Base-by-base conservation (phyloP, 495 filamentous ascomycete species). In the Stereocaulon alpinum region DNA sequence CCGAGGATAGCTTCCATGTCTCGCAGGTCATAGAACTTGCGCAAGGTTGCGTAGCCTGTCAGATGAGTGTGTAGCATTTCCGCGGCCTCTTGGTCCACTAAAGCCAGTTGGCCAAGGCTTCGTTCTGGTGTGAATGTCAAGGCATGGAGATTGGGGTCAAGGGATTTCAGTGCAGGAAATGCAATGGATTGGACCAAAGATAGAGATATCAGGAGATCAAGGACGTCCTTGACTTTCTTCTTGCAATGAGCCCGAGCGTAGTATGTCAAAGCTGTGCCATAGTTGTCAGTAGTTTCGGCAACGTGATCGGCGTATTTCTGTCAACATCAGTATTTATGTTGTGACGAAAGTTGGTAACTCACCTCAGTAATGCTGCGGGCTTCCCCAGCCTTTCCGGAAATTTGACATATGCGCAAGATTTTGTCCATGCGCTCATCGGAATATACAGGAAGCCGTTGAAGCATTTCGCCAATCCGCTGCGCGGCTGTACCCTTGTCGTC, bases 31-130 rank as follows among this genome's bases (percentile, higher is more conserved):
- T 94, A 96, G 72, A 91, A 95, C 62, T 84, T 84, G 17, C 91
- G 82, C 6, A 96, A 75, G 0, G 86, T 91, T 40, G 89, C 91
- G 65, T 95, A 96, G 40, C 91, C 91, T 67, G 86, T 90, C n/a
- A 95, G 80, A 67, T 89, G 84, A 60, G 82, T 85, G 51, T 88
- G 86, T 2, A 96, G 76, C 11, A 93, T 81, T 57, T 83, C 77
- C 24, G 91, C 91, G 11, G 88, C 90, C 64, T 89, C 86, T 40
- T 81, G 73, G 68, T 95, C 89, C 18, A 80, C 71, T 32, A 76
- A 72, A 0, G 86, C 84, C 51, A 88, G 79, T 17, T 79, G 70
- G 34, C 82, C 79, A 32, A 95, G 76, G 12, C 84, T 82, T 12
- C 76, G 64, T 65, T 82, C 83, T 11, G 88, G 86, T 44, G 84